Evolutionary conservation across 352 stramenopile genomes (phyloP).

Genomic region (Phytophthora hibernalis): DNA sequence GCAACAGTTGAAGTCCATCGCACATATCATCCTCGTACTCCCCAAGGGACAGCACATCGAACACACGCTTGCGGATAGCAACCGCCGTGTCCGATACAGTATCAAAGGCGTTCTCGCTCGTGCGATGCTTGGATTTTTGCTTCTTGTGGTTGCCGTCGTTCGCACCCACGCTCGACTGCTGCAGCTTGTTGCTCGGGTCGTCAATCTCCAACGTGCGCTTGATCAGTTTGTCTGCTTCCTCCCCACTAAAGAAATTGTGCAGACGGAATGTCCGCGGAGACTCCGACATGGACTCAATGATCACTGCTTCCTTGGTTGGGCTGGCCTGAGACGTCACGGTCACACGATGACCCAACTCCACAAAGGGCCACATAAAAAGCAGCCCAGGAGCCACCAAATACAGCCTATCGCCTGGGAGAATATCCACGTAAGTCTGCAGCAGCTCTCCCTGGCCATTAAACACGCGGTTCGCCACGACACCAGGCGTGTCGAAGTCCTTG

Average conservation of each 20-base stretch:
- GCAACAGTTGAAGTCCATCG: slow-evolving; percentile 95
- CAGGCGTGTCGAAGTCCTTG: slow-evolving; percentile 35
- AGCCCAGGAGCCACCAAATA: slow-evolving; percentile 79
- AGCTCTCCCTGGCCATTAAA: slow-evolving; percentile 72
- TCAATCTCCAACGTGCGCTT: slow-evolving; percentile 83
- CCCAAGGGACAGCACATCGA: slow-evolving; percentile 91
- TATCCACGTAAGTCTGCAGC: slow-evolving; percentile 61
- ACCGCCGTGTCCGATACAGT: slow-evolving; percentile 77
- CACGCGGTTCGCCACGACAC: slow-evolving; percentile 68
- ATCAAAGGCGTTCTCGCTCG: slow-evolving; percentile 92
- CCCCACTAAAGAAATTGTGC: slow-evolving; percentile 87
- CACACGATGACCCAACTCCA: slow-evolving; percentile 80
- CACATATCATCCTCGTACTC: slow-evolving; percentile 91
- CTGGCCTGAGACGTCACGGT: slow-evolving; percentile 57
- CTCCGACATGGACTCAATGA: slow-evolving; percentile 83
- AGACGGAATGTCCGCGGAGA: slow-evolving; percentile 87
- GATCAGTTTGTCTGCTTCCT: slow-evolving; percentile 86
- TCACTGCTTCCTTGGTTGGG: slow-evolving; percentile 61
- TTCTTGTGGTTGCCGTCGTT: slow-evolving; percentile 75
- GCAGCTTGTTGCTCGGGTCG: slow-evolving; percentile 82
- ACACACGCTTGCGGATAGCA: slow-evolving; percentile 85
- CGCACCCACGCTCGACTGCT: slow-evolving; percentile 75
- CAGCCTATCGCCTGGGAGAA: slow-evolving; percentile 60
- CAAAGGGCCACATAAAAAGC: slow-evolving; percentile 84
- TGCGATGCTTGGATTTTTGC: slow-evolving; percentile 72